Percentiles rank a stretch among this genome's conserved stretches.
Conservation (phyloP, 768 basidiomycete genomes). For the Hysterangium stoloniferum region DNA sequence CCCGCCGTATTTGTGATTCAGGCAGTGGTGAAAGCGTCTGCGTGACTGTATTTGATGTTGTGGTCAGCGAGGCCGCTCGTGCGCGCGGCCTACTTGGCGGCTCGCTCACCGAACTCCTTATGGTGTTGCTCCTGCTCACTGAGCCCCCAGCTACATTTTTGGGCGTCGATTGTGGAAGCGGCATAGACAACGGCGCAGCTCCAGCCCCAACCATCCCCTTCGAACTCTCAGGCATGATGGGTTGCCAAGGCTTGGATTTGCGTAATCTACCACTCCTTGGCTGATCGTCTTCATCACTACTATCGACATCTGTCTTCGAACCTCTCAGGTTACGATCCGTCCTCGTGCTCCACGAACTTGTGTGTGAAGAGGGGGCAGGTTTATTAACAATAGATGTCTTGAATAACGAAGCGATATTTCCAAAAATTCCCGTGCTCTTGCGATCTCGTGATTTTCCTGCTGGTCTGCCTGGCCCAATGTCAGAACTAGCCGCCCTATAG, state of each 20-base stretch:
- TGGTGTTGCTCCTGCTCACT: not conserved
- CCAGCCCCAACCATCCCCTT: not conserved
- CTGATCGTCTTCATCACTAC: constrained; percentile 21
- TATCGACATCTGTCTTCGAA: constrained; percentile 16
- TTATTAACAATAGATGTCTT: constrained; percentile 11
- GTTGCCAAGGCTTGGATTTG: not conserved
- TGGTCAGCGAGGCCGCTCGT: not conserved
- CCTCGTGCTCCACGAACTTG: constrained; percentile 28
- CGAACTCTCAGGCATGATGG: not conserved
- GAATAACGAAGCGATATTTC: constrained; percentile 41
- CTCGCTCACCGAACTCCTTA: not conserved
- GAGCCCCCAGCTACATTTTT: constrained; percentile 4
- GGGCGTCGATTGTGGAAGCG: constrained; percentile 2
- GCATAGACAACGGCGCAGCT: not conserved
- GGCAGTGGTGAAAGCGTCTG: not conserved
- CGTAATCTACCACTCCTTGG: constrained; percentile 6
- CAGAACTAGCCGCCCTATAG: not conserved
- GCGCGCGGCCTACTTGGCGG: not conserved
- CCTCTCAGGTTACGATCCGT: constrained; percentile 28
- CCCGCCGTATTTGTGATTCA: not conserved
- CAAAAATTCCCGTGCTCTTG: constrained; percentile 30
- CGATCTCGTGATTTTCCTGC: constrained; percentile 8
- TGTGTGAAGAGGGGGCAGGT: not conserved
- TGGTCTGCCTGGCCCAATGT: constrained; percentile 1
- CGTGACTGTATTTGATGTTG: not conserved